Evolutionary conservation across 495 filamentous ascomycete species (phyloP), one percentile per base, ranked within the genome.

Genomic region (Aspergillus ellipticus): DNA sequence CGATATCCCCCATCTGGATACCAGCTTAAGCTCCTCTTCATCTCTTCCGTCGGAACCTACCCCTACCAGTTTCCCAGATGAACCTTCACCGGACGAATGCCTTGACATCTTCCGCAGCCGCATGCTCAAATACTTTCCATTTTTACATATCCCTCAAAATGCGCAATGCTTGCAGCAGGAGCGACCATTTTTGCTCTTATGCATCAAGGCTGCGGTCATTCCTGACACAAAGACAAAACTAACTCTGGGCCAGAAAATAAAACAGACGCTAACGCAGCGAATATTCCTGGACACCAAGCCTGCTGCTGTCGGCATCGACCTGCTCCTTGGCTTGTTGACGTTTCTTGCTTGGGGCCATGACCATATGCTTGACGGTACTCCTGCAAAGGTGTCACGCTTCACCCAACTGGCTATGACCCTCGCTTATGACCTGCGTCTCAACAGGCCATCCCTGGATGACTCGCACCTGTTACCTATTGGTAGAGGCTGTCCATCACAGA

Each of bases 351-450:
- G 76, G 74, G 55, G 60, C 10, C 51, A 65, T 29, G 58, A 67
- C 9, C 60, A 67, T 9, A 24, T 59, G 1, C 45, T 64, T 13
- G 33, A 58, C 10, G 24, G 42, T 4, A 43, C 20, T n/a, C 8
- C 61, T 4, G 56, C 51, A 6, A 45, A 31, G 22, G 58, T 80
- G 35, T 67, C 70, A 7, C 67, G 79, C 15, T 60, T 76, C n/a
- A 69, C 71, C 2, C 72, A 75, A 39, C 66, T 84, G 17, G 78
- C 79, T 4, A 66, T 74, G 17, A 73, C 79, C 0, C 29, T 85
- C 28, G 68, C 80, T 0, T 74, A 68, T 16, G 80, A 82, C 53
- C 69, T 82, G 16, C 68, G 74, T 20, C 67, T 85, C 11, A 78
- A 82, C 63, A 78, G 75, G 49, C 60, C 67, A 19, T 57, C 67